A percentile compares a stretch with the other conserved stretches of the same genome.
Conservation (phyloP, 1,284 basidiomycete genomes). For the Agroathelia rolfsii region DNA sequence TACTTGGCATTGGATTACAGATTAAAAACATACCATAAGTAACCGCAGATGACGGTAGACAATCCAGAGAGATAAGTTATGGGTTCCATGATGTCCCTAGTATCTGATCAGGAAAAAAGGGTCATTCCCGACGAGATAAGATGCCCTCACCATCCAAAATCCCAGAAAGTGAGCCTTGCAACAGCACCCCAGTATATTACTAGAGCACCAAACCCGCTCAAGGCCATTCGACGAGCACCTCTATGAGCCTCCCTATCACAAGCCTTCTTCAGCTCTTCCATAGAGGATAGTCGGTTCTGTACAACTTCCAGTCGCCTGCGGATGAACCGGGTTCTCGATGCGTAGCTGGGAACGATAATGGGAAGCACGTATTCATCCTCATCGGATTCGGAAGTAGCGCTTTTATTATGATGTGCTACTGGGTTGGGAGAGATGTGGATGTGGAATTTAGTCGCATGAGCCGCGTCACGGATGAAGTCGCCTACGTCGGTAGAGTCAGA, state of each 20-base stretch:
- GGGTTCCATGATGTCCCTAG: conserved; percentile 63
- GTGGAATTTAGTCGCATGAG: conserved; percentile 42
- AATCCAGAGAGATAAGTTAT: conserved; percentile 55
- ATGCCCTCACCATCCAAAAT: conserved; percentile 38
- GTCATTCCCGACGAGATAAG: conserved; percentile 1
- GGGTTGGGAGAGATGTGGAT: conserved; percentile 32
- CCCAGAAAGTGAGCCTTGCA: conserved; percentile 56
- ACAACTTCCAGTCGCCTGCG: conserved; percentile 37
- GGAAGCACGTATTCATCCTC: conserved; percentile 27
- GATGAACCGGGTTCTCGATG: conserved; percentile 51
- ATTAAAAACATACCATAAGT: conserved; percentile 38
- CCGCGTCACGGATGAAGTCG: conserved; percentile 58
- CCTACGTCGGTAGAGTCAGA: conserved; percentile 57
- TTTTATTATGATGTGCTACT: conserved; percentile 8
- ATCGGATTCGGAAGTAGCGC: conserved; percentile 7
- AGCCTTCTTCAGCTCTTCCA: conserved; percentile 41
- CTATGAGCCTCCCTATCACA: conserved; percentile 50
- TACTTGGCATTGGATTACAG: conserved; percentile 1
- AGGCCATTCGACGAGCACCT: conserved; percentile 45
- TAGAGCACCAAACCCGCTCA: conserved; percentile 48
- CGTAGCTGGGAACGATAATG: conserved; percentile 54
- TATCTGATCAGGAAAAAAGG: not conserved
- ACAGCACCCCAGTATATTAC: conserved; percentile 56
- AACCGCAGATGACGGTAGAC: conserved; percentile 48
- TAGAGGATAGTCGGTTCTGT: conserved; percentile 29